These are phyloP conservation scores for Crataegus laevigata DNA, from an alignment of 306 rosid species.

Conservation along the genomic window DNA sequence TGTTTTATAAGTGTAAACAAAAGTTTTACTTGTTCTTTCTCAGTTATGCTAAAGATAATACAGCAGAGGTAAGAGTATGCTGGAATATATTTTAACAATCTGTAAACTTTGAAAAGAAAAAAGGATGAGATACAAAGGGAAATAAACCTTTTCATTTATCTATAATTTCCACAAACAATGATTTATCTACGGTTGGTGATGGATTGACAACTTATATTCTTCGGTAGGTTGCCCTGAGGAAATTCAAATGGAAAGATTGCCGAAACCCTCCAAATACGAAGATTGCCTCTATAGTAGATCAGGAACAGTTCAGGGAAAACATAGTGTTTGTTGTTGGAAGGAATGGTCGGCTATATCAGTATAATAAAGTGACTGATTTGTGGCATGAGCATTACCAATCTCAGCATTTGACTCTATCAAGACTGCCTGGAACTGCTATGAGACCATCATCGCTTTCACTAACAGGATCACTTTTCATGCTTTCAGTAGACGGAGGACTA, in stretches of 20 bases:
- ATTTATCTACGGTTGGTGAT: not conserved
- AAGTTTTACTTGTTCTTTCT: not conserved
- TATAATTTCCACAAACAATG: not conserved
- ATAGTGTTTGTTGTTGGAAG: conserved; percentile 69
- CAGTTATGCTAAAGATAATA: not conserved
- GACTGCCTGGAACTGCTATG: conserved; percentile 63
- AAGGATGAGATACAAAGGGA: not conserved
- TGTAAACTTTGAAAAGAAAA: no score
- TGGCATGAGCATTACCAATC: conserved; percentile 96
- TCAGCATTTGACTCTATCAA: conserved; percentile 72
- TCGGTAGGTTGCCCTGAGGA: conserved; percentile 74
- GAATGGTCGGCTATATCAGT: conserved; percentile 79
- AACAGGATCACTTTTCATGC: conserved; percentile 80
- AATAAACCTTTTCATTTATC: not conserved
- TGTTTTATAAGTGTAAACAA: no score
- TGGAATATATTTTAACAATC: no score
- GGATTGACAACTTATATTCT: conserved; percentile 14
- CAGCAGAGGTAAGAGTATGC: no score
- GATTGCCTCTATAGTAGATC: conserved; percentile 65
- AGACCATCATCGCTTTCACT: conserved; percentile 51
- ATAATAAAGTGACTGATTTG: conserved; percentile 72
- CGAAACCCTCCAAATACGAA: conserved; percentile 52
- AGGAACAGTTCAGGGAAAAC: conserved; percentile 74
- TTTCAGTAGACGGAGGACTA: conserved; percentile 75
- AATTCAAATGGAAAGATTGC: conserved; percentile 88